phyloP scores from a whole-genome alignment of 2,329 filamentous ascomycete genomes.

The Ilyonectria destructans region DNA sequence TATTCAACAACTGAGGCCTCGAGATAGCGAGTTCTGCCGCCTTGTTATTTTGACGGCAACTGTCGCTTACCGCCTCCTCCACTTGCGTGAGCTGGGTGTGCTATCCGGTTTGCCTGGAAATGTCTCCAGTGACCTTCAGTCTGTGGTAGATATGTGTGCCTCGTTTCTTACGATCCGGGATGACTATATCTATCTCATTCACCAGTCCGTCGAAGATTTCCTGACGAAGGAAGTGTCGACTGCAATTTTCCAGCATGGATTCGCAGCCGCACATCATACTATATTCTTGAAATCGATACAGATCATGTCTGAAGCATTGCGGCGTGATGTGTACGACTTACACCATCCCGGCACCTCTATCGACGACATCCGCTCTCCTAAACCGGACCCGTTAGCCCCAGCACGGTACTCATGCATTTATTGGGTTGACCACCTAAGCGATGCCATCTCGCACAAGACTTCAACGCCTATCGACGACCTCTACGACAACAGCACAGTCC shows the following conservation, averaged over 20 bases:
- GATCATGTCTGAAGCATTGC: slow-evolving; percentile 49
- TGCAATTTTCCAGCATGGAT: slow-evolving; percentile 52
- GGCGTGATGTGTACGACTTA: slow-evolving; percentile 56
- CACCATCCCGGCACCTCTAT: slow-evolving; percentile 26
- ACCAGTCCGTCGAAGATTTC: slow-evolving; percentile 62
- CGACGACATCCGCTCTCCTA: slow-evolving; percentile 26
- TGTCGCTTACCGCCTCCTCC: too few species aligned
- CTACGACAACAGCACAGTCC: neutral
- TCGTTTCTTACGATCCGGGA: slow-evolving; percentile 58
- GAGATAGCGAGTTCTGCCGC: too few species aligned
- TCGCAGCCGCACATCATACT: slow-evolving; percentile 44
- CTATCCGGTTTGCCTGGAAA: too few species aligned
- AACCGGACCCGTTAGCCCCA: slow-evolving; percentile 37
- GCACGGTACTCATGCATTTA: slow-evolving; percentile 37
- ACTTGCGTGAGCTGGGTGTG: too few species aligned
- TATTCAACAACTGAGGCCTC: too few species aligned
- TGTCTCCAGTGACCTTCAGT: neutral
- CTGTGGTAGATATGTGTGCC: slow-evolving; percentile 32
- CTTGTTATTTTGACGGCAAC: too few species aligned
- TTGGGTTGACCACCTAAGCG: slow-evolving; percentile 42
- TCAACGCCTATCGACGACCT: neutral
- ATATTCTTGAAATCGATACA: slow-evolving; percentile 57
- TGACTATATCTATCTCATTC: slow-evolving; percentile 54
- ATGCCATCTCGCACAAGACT: neutral
- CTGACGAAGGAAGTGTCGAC: slow-evolving; percentile 44